Base-by-base conservation (phyloP, 75 land plant species). In the Gnetum montanum region DNA sequence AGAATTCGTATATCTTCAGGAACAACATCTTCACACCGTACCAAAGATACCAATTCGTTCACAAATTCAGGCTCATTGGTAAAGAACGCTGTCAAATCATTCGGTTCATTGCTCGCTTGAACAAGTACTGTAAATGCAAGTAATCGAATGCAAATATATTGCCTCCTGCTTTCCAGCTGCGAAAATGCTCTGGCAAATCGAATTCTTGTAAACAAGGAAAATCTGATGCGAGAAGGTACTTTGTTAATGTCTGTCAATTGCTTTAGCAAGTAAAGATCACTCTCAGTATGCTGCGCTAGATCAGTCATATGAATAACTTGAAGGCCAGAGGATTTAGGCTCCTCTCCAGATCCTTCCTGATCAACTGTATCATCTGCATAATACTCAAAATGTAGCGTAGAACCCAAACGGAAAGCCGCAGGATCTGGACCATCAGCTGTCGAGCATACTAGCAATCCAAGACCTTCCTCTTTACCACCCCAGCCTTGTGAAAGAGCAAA, bases 381-480 rank as follows among this genome's bases (percentile, higher is more conserved):
- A 53, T 89, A 94, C 54, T 94, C 91, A 82, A 88, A 94, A 76
- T 94, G 98, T 25, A 94, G 85, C 12, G 85, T 72, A 46, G 84
- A 80, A 23, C 88, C 98, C 25, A 83, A 56, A 49, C 50, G 70
- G 55, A 46, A 50, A 3, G 76, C 77, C 47, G 59, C 65, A 16
- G 69, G 35, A 58, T 88, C 94, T 62, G 73, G 72, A 0, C 78
- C 86, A 79, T 72, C 64, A 16, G 66, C 69, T 15, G 73, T 26
- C 23, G 75, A 69, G 60, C 90, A 89, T 19, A 87, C 76, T 65
- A 82, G 38, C 18, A 94, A 60, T 38, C 98, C 98, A 46, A 94
- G 78, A n/a, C 98, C 98, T 67, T 89, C 98, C 65, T 89, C 98
- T 60, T 94, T 94, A 43, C 88, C 81, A 6, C 98, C 98, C 98